Conservation (phyloP, 1,139 yeast species). For the Pichia sp. region DNA sequence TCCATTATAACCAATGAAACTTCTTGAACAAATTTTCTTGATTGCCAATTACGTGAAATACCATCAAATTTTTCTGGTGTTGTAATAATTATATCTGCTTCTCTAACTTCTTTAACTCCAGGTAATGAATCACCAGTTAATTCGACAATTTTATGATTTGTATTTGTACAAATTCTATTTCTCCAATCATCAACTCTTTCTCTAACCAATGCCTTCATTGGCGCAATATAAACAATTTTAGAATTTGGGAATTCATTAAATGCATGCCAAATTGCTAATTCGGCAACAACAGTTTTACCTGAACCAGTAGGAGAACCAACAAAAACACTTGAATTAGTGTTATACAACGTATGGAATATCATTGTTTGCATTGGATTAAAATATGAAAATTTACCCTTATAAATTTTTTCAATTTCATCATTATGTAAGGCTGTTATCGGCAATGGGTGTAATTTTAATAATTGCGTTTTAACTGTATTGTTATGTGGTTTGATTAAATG, state of each 20-base stretch:
- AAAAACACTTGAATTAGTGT: constrained; percentile 70
- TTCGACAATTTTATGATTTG: constrained; percentile 73
- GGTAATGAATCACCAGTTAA: constrained; percentile 96
- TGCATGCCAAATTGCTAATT: constrained; percentile 95
- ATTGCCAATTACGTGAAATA: constrained; percentile 97
- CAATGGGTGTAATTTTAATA: constrained; percentile 75
- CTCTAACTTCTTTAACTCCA: constrained; percentile 75
- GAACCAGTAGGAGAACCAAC: constrained; percentile 99
- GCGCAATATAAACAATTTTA: constrained; percentile 92
- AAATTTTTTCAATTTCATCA: constrained; percentile 59
- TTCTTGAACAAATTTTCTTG: constrained; percentile 85
- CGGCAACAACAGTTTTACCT: constrained; percentile 96
- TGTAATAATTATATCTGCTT: constrained; percentile 87
- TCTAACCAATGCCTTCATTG: constrained; percentile 96
- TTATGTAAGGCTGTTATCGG: constrained; percentile 79
- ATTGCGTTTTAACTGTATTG: constrained; percentile 76
- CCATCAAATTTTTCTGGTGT: constrained; percentile 99
- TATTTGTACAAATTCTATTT: constrained; percentile 50
- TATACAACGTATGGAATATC: constrained; percentile 86
- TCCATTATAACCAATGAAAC: constrained; percentile 94
- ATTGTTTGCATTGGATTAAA: constrained; percentile 99
- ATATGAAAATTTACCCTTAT: constrained; percentile 60
- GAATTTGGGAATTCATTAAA: constrained; percentile 72
- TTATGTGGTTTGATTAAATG: constrained; percentile 84
- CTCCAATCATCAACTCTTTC: constrained; percentile 97